Evolutionary conservation across 441 rosid species (phyloP).

Genomic region (Jatropha multifida): DNA sequence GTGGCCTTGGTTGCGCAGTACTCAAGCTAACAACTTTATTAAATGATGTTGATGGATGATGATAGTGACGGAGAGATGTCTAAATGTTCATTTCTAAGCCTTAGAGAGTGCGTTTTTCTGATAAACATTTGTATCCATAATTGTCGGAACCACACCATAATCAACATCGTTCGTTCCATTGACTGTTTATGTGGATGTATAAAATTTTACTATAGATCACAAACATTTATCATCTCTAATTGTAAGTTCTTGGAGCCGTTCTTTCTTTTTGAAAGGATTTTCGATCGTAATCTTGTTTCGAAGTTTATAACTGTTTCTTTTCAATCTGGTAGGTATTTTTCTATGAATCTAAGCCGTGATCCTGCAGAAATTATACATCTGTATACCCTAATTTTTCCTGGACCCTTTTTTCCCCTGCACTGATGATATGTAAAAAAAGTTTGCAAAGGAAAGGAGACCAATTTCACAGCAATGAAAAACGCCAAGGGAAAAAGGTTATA

Average conservation of each 20-base stretch:
- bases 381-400: background rate
- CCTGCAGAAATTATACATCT: too few relatives aligned
- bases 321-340: too few relatives aligned
- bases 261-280: too few relatives aligned
- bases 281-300: too few relatives aligned
- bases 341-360: too few relatives aligned
- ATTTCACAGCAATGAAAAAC: constrained; percentile 10
- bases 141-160: constrained; percentile 27
- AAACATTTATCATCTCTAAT: too few relatives aligned
- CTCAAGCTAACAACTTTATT: constrained; percentile 29
- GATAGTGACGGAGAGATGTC: constrained; percentile 23
- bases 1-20: constrained; percentile 17
- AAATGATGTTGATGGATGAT: constrained; percentile 43
- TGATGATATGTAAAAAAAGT: constrained; percentile 26
- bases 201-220: too few relatives aligned
- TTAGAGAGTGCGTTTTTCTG: constrained; percentile 22
- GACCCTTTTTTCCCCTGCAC: constrained; percentile 17
- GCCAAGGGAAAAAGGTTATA: constrained; percentile 21
- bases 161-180: constrained; percentile 26
- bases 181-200: background rate
- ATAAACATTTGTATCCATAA: constrained; percentile 23
- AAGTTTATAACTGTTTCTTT: too few relatives aligned
- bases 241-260: too few relatives aligned
- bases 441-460: background rate
- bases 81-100: constrained; percentile 22